These are phyloP conservation scores for Candida adriatica DNA, from an alignment of 805 yeast species.

Conservation along the genomic window DNA sequence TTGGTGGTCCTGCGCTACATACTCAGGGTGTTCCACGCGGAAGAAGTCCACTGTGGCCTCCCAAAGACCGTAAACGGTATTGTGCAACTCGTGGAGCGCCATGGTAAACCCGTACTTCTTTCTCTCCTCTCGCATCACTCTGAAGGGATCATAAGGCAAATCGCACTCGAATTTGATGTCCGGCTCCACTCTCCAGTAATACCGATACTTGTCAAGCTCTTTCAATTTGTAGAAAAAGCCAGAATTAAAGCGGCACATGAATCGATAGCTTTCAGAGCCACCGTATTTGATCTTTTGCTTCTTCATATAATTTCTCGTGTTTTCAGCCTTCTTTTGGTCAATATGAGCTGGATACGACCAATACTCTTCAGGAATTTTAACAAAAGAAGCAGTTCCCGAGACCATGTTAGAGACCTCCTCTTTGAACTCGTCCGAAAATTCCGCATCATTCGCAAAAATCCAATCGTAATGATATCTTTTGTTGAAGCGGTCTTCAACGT, in stretches of 20 bases:
- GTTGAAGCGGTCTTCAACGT: conserved; percentile 64
- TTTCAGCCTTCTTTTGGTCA: conserved; percentile 40
- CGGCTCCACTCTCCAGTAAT: conserved; percentile 77
- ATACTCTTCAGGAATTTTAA: conserved; percentile 46
- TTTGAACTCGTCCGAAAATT: conserved; percentile 50
- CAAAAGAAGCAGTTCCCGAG: conserved; percentile 56
- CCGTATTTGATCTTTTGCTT: conserved; percentile 48
- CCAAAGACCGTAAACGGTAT: conserved; percentile 63
- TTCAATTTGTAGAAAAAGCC: conserved; percentile 58
- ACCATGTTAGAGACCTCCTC: conserved; percentile 37
- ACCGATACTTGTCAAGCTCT: conserved; percentile 50
- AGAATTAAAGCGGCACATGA: conserved; percentile 48
- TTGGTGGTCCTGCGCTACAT: conserved; percentile 44
- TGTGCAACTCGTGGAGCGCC: conserved; percentile 53
- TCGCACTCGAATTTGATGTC: conserved; percentile 57
- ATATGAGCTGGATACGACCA: conserved; percentile 67
- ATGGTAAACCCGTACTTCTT: conserved; percentile 62
- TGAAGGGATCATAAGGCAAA: conserved; percentile 56
- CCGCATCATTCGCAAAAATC: conserved; percentile 67
- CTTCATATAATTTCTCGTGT: conserved; percentile 36
- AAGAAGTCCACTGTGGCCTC: conserved; percentile 42
- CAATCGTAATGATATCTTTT: conserved; percentile 58
- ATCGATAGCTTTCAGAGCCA: conserved; percentile 56
- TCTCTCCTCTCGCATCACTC: conserved; percentile 45
- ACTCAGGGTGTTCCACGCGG: conserved; percentile 34